Percentiles rank a stretch among this genome's conserved stretches.
Evolutionary conservation across 768 basidiomycete species (phyloP).

Genomic region (Sarcomyxa edulis): DNA sequence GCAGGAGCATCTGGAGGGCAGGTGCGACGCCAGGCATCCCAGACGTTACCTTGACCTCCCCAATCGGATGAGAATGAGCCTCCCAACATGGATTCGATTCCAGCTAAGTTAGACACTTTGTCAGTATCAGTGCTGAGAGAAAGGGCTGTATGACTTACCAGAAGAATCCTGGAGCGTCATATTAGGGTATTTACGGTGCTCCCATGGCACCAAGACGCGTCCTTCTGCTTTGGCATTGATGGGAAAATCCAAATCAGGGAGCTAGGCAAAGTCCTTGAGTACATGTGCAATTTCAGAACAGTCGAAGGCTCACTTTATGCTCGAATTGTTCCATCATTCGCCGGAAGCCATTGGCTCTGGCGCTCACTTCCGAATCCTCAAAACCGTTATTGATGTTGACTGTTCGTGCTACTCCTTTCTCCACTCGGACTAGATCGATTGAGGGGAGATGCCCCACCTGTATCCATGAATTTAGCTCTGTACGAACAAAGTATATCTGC

Average conservation of each 20-base stretch:
- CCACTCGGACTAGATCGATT: constrained; percentile 81
- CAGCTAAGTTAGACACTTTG: constrained; percentile 29
- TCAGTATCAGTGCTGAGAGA: background rate
- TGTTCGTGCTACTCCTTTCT: constrained; percentile 53
- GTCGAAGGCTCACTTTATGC: constrained; percentile 37
- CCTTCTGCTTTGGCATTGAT: constrained; percentile 94
- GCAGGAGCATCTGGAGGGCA: constrained; percentile 78
- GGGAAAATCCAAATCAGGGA: constrained; percentile 93
- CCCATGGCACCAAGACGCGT: constrained; percentile 91
- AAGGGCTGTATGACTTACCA: constrained; percentile 14
- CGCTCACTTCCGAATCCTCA: constrained; percentile 65
- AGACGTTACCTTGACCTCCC: constrained; percentile 77
- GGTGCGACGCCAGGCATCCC: constrained; percentile 94
- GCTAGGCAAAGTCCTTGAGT: constrained; percentile 30
- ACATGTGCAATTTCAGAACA: background rate
- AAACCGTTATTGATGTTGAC: constrained; percentile 56
- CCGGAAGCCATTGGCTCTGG: constrained; percentile 73
- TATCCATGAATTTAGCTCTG: background rate
- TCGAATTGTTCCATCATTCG: constrained; percentile 71
- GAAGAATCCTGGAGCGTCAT: constrained; percentile 49
- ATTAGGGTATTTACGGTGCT: constrained; percentile 71
- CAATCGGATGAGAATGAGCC: constrained; percentile 78
- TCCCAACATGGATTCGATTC: constrained; percentile 52
- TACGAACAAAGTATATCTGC: background rate
- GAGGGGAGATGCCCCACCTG: constrained; percentile 77